These are phyloP conservation scores for Petrea volubilis DNA, from an alignment of 257 asterid genomes.

Conservation along the genomic window DNA sequence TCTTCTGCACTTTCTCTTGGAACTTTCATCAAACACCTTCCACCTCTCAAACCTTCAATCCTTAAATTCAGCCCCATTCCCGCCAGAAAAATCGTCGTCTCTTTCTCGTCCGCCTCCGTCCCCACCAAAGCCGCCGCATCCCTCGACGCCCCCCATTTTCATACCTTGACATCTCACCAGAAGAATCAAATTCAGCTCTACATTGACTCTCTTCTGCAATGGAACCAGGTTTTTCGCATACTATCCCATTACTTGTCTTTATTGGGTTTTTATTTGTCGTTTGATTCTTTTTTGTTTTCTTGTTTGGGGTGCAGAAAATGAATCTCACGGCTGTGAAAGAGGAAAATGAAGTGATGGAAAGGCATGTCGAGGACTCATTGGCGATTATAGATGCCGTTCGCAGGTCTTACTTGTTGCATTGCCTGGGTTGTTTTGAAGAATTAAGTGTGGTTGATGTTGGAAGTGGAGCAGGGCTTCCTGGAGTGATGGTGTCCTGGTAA, in stretches of 20 bases:
- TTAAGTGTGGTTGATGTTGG: slow-evolving; percentile 87
- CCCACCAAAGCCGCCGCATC: slow-evolving; percentile 19
- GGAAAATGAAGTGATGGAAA: slow-evolving; percentile 80
- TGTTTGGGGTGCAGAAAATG: slow-evolving; percentile 64
- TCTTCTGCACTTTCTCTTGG: slow-evolving; percentile 48
- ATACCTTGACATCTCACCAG: slow-evolving; percentile 50
- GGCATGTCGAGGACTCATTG: slow-evolving; percentile 89
- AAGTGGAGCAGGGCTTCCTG: slow-evolving; percentile 97
- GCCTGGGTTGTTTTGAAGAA: slow-evolving; percentile 59
- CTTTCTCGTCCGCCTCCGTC: slow-evolving; percentile 27
- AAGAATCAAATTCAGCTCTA: slow-evolving; percentile 62
- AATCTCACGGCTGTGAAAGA: slow-evolving; percentile 85
- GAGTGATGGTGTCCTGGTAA: slow-evolving; percentile 82
- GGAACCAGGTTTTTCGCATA: slow-evolving; percentile 80
- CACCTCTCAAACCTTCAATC: slow-evolving; percentile 20
- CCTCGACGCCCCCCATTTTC: slow-evolving; percentile 38
- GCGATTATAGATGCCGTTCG: slow-evolving; percentile 70
- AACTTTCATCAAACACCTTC: slow-evolving; percentile 67
- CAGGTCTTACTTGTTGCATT: slow-evolving; percentile 44
- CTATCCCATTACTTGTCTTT: background rate
- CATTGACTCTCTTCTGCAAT: slow-evolving; percentile 70
- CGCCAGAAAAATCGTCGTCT: slow-evolving; percentile 16
- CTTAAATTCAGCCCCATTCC: slow-evolving; percentile 27
- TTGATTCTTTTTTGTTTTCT: background rate
- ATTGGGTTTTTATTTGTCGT: background rate